Conservation (phyloP, 768 basidiomycete species). For the Amanita phalloides region DNA sequence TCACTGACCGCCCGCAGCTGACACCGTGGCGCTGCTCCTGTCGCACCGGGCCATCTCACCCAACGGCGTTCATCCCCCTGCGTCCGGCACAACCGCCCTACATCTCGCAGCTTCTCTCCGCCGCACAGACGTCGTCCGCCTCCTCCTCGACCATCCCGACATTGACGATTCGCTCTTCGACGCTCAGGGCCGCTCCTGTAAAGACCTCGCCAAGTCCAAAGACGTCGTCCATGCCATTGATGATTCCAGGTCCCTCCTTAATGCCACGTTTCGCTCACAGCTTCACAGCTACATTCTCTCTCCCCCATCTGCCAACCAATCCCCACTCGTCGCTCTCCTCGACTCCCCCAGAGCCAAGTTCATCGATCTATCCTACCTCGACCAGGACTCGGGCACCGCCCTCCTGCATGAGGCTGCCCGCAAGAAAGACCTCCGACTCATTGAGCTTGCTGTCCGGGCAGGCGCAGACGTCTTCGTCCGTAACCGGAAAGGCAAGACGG, state of each 20-base stretch:
- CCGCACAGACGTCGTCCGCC: slow-evolving; percentile 56
- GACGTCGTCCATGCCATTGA: slow-evolving; percentile 60
- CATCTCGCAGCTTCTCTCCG: slow-evolving; percentile 63
- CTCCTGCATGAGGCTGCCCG: slow-evolving; percentile 82
- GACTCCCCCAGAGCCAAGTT: slow-evolving; percentile 57
- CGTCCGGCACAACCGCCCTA: slow-evolving; percentile 64
- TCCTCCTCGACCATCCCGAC: slow-evolving; percentile 69
- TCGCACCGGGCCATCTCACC: slow-evolving; percentile 71
- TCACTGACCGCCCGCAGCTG: slow-evolving; percentile 25
- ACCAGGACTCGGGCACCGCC: slow-evolving; percentile 66
- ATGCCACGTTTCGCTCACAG: slow-evolving; percentile 63
- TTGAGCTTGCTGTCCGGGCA: slow-evolving; percentile 76
- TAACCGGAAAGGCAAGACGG: slow-evolving; percentile 63
- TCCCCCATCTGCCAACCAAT: slow-evolving; percentile 19
- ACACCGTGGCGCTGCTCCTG: slow-evolving; percentile 59
- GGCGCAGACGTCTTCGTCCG: slow-evolving; percentile 87
- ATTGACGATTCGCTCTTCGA: slow-evolving; percentile 76
- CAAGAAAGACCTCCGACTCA: slow-evolving; percentile 67
- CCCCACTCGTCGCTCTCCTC: slow-evolving; percentile 41
- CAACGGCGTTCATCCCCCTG: slow-evolving; percentile 64
- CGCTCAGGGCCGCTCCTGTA: slow-evolving; percentile 49
- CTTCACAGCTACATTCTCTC: slow-evolving; percentile 68
- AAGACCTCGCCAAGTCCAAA: slow-evolving; percentile 62
- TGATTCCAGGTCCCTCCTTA: slow-evolving; percentile 69
- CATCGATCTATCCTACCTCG: slow-evolving; percentile 72